Percentiles rank a stretch among this genome's conserved stretches.
Conservation (phyloP, 2,329 filamentous ascomycete species). For the Calonectria naviculata region DNA sequence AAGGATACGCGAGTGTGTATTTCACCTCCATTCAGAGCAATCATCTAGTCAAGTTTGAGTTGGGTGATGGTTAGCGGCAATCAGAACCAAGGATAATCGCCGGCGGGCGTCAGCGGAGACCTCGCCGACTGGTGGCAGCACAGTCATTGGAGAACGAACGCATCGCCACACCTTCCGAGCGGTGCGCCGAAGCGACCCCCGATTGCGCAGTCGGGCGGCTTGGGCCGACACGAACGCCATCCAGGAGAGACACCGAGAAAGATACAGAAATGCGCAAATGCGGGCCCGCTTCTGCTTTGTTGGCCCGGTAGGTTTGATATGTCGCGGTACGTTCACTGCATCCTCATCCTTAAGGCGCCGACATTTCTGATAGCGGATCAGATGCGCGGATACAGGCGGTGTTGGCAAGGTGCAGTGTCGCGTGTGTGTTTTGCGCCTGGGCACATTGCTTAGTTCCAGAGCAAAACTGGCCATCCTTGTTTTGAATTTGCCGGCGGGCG, state of each 20-base stretch:
- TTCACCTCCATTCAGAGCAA: background rate
- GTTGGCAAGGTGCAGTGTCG: background rate
- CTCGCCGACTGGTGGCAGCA: background rate
- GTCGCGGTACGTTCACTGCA: conserved; percentile 1
- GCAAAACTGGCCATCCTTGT: background rate
- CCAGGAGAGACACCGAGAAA: conserved; percentile 15
- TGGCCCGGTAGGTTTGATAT: conserved; percentile 10
- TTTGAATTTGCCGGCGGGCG: background rate
- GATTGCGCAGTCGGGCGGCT: conserved; percentile 21
- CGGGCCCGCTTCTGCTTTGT: conserved; percentile 6
- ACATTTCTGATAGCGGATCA: conserved; percentile 16
- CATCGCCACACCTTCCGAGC: conserved; percentile 12
- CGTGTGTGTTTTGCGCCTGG: conserved; percentile 1
- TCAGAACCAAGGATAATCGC: background rate
- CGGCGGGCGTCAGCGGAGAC: conserved; percentile 8
- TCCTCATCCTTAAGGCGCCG: conserved; percentile 23
- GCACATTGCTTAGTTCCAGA: background rate
- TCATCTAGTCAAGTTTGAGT: background rate
- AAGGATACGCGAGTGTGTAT: conserved; percentile 10
- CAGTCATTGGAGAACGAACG: conserved; percentile 12
- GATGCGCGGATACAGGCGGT: background rate
- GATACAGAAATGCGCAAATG: conserved; percentile 9
- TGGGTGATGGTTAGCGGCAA: background rate
- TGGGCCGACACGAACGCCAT: conserved; percentile 23
- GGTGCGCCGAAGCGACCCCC: conserved; percentile 8